Base-by-base conservation (phyloP, 2,329 filamentous ascomycete genomes). In the Teratosphaeria destructans region DNA sequence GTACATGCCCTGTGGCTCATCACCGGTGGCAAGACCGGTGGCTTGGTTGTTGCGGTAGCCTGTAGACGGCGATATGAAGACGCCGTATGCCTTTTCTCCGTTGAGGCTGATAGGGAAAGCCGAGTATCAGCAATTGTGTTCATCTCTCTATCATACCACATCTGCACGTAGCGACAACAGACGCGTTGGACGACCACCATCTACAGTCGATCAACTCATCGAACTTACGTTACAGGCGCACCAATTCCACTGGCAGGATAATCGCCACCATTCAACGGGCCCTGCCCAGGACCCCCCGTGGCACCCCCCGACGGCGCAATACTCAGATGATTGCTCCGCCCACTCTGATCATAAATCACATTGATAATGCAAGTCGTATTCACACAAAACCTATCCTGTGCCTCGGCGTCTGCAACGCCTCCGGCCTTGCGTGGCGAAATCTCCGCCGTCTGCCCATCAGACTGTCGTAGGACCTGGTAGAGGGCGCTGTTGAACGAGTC, bases 301-400 rank as follows among this genome's bases (percentile, higher is more conserved):
- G 75, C 81, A 0, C 84, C 84, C 14, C 68, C 68, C 0, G 79
- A 79, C 0, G 79, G 79, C 1, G 84, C 85, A 63, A 83, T 83
- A 0, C 80, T 85, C 3, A 87, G 81, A 65, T 87, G 81, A 62
- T 87, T 87, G 0, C 77, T 77, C 1, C 71, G 72, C 58, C 83
- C 83, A 12, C 84, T 85, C 71, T 87, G 85, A 68, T 87, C 85
- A 67, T 87, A 87, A 57, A 71, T 85, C 65, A 82, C 77, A 0
- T 79, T 79, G 67, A 87, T 86, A 27, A 85, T 73, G 66, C 85
- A 87, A 12, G 82, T 86, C 0, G 84, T 86, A 55, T 74, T 70
- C 10, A 76, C 70, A 65, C 85, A 87, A 71, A 87, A 87, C 0
- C 73, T 64, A 71, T 87, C 69, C 67, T 88, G 85, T 8, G 79